These are phyloP conservation scores for Lenzites betulinus DNA, from an alignment of 768 basidiomycete genomes.

Conservation along the genomic window DNA sequence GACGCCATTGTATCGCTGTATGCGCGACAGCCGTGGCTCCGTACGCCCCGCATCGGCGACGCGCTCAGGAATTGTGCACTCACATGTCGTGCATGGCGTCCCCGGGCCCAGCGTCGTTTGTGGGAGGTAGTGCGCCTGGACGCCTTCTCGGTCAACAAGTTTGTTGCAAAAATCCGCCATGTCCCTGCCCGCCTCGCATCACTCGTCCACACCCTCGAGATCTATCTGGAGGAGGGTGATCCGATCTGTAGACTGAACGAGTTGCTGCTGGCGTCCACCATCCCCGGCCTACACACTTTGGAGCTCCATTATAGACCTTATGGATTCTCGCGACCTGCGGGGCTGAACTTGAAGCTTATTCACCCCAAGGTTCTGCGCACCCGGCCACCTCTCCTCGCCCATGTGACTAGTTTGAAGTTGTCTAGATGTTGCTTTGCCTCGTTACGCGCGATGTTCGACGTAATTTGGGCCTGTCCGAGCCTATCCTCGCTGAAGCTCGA, in stretches of 20 bases:
- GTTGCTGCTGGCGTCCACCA: no score
- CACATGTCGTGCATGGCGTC: neutral
- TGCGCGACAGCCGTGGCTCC: no score
- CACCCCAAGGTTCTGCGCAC: neutral
- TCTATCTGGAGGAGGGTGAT: no score
- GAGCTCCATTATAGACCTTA: no score
- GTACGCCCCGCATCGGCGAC: no score
- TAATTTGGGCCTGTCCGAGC: neutral
- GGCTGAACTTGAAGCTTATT: neutral
- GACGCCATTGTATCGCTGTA: no score
- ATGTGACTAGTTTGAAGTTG: neutral
- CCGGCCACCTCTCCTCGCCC: neutral
- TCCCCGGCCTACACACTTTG: no score
- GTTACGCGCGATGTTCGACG: neutral
- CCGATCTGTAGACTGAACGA: no score
- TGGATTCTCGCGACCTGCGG: no score
- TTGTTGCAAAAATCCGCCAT: neutral
- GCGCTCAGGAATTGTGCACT: neutral
- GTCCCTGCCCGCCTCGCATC: neutral
- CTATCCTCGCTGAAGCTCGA: neutral
- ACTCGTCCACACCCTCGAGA: no score
- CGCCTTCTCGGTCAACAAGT: neutral
- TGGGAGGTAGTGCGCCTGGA: neutral
- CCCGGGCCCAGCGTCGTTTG: neutral
- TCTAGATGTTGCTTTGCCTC: neutral